A percentile compares a stretch with the other conserved stretches of the same genome.
These are phyloP conservation scores for Dothideomycetes sp. DNA, from an alignment of 2,329 filamentous ascomycete genomes.

Conservation along the genomic window DNA sequence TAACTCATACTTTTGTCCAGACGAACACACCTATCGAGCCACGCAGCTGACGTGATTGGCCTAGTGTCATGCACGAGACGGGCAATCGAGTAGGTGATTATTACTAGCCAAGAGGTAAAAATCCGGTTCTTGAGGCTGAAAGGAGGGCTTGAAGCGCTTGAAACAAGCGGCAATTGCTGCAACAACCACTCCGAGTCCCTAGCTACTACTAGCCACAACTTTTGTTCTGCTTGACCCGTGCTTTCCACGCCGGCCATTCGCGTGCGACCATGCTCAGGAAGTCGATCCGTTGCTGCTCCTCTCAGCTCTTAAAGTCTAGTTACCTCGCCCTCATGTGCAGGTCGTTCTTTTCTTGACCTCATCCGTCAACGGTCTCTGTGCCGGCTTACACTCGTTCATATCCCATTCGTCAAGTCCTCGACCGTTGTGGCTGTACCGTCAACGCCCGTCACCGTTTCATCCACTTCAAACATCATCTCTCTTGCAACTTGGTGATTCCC, in stretches of 20 bases:
- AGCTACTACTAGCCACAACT: constrained; percentile 10
- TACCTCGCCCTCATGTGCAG: no score
- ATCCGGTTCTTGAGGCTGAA: constrained; percentile 12
- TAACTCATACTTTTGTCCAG: no score
- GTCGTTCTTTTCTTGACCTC: constrained; percentile 6
- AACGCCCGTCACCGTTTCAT: constrained; percentile 3
- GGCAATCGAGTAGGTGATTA: no score
- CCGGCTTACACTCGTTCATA: constrained; percentile 7
- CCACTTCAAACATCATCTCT: background rate
- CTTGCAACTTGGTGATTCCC: constrained; percentile 3
- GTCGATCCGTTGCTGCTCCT: no score
- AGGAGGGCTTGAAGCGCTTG: constrained; percentile 9
- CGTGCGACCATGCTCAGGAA: constrained; percentile 1
- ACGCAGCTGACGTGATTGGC: constrained; percentile 3
- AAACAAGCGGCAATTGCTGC: constrained; percentile 8
- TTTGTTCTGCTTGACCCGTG: constrained; percentile 1
- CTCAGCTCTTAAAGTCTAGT: no score
- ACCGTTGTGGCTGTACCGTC: constrained; percentile 11
- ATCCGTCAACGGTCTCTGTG: constrained; percentile 1
- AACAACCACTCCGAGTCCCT: constrained; percentile 7
- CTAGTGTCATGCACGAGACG: constrained; percentile 1
- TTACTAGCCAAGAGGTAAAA: constrained; percentile 7
- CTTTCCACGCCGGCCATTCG: constrained; percentile 3
- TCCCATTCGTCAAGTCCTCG: constrained; percentile 3
- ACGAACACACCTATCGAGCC: no score